phyloP scores from a whole-genome alignment of 805 yeast genomes.

The Candida mattraensis region DNA sequence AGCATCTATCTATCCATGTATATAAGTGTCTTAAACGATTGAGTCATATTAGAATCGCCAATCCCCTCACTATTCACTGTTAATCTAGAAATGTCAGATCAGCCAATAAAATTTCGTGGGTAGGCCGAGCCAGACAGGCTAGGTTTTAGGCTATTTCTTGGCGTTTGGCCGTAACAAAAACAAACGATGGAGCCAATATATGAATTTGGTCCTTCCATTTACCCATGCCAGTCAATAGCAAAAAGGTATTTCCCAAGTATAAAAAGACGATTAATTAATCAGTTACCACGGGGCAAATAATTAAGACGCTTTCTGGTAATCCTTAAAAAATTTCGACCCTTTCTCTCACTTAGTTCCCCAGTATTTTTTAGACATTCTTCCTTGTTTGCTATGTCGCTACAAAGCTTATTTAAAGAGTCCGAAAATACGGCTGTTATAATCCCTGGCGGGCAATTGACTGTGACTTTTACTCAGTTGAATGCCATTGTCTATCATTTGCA shows the following conservation, averaged over 20 bases:
- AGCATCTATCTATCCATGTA: conserved; percentile 6
- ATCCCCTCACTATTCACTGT: conserved; percentile 5
- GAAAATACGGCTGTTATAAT: conserved; percentile 43
- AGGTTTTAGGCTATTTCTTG: conserved; percentile 8
- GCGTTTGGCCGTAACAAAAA: conserved; percentile 6
- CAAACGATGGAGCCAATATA: conserved; percentile 4
- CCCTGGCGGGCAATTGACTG: conserved; percentile 44
- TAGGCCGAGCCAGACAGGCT: conserved; percentile 2
- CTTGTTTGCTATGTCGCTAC: conserved; percentile 12
- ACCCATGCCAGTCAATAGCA: too few relatives aligned
- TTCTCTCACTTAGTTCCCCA: conserved; percentile 1
- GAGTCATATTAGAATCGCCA: too few relatives aligned
- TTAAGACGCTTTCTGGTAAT: neutral
- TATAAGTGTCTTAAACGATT: too few relatives aligned
- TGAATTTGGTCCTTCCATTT: conserved; percentile 1
- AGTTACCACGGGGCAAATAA: too few relatives aligned
- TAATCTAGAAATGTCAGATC: neutral
- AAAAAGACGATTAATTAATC: neutral
- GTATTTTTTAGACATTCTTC: too few relatives aligned
- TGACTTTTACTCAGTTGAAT: conserved; percentile 45
- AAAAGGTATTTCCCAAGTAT: neutral
- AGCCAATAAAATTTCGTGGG: conserved; percentile 7
- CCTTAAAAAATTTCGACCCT: conserved; percentile 1
- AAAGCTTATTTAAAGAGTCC: conserved; percentile 25
- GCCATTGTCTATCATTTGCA: conserved; percentile 49